Base-by-base conservation (phyloP, 2,329 filamentous ascomycete species). In the Botrytis tulipae region DNA sequence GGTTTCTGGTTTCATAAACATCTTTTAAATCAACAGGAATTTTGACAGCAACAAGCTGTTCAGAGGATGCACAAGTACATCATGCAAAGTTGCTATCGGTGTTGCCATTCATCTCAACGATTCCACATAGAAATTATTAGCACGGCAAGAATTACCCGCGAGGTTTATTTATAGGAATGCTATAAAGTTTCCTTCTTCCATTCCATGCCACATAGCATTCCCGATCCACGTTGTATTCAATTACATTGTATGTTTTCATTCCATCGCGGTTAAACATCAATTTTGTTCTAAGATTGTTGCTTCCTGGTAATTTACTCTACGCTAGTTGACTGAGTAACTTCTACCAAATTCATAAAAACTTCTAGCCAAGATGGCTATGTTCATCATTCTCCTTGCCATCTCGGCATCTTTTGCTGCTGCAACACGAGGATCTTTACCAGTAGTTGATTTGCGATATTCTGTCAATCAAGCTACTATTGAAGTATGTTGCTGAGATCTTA, bases 381-480 rank as follows among this genome's bases (percentile, higher is more conserved):
- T 42, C 14, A 42, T 44, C 8, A 20, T 29, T 16, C 16, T 63
- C 60, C 29, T 37, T 63, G 14, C 25, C 25, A 63, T 44, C 16
- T 42, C 6, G 60, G 4, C 25, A 42, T 63, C 25, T 44, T 42
- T 63, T 1, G 37, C 8, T 29, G 12, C 7, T 29, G 60, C 60
- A 63, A 63, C 7, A 63, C 16, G 25, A 6, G 25, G 20, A 8
- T 29, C 37, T 20, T 44, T 77, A 16, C 80, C 80, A 14, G 74
- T 72, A 59, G 77, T 81, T 5, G 78, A 81, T 74, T 70, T 81
- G 10, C 77, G 77, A 14, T 81, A 81, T 76, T 77, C 74, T 22
- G 10, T 80, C 16, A 76, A 81, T 46, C 76, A 77, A 74, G 79
- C 77, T 20, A 77, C 76, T n/a, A 70, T 79, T 35, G 79, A 80